phyloP scores from a whole-genome alignment of 2,329 filamentous ascomycete species.

The Alternaria angustiovoidea region DNA sequence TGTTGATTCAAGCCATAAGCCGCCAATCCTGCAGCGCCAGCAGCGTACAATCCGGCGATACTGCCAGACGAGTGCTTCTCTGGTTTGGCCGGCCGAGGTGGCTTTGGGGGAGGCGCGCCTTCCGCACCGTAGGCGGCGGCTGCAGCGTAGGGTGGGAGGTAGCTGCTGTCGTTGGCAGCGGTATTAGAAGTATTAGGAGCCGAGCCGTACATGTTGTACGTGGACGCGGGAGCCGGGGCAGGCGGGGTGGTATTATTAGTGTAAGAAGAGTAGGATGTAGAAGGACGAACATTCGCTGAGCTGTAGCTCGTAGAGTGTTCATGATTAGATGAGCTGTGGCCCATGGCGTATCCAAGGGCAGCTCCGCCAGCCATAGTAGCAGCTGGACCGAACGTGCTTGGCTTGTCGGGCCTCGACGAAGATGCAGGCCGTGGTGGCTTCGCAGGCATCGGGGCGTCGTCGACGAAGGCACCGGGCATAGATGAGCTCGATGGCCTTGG shows the following conservation, averaged over 20 bases:
- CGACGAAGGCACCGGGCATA: conserved; percentile 49
- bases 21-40: conserved; percentile 57
- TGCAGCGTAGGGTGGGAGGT: conserved; percentile 45
- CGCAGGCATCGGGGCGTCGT: conserved; percentile 39
- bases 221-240: conserved; percentile 17
- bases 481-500: conserved; percentile 37
- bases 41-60: conserved; percentile 56
- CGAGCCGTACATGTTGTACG: conserved; percentile 39
- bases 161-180: conserved; percentile 42
- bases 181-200: conserved; percentile 34
- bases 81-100: conserved; percentile 49
- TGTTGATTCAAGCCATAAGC: conserved; percentile 57
- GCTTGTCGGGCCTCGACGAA: conserved; percentile 38
- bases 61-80: conserved; percentile 56
- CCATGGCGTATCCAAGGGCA: conserved; percentile 54
- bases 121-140: conserved; percentile 20
- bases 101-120: conserved; percentile 41
- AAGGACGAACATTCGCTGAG: conserved; percentile 34
- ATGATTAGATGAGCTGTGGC: conserved; percentile 43
- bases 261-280: conserved; percentile 36
- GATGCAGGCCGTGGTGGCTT: conserved; percentile 42
- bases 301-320: conserved; percentile 37
- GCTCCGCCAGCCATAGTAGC: conserved; percentile 51
- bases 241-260: conserved; percentile 29
- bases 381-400: conserved; percentile 46